Base-by-base conservation (phyloP, 495 filamentous ascomycete species). In the Penicilliopsis zonata region DNA sequence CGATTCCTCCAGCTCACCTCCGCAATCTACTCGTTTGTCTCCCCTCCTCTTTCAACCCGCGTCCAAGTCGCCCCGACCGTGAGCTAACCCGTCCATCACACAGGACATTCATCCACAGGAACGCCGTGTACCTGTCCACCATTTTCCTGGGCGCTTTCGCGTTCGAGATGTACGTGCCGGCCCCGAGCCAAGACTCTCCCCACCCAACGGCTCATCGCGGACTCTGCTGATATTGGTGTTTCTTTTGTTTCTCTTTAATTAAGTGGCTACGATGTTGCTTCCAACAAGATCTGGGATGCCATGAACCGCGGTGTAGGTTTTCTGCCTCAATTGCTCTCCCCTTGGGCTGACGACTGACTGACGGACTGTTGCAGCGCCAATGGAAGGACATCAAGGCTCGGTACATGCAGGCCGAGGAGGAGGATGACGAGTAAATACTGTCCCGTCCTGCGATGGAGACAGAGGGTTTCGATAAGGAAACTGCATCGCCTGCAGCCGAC, bases 301-400 rank as follows among this genome's bases (percentile, higher is more conserved):
- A 59, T 83, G 42, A 99, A 99, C 72, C 65, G 66, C 45, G 88
- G 88, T 41, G 88, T 94, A 84, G 46, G 86, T 62, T 37, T 18
- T 31, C 5, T 13, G 26, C 19, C 2, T 13, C 30, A n/a, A 12
- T 3, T n/a, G 5, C 25, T 28, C 18, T 22, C 2, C 5, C n/a
- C n/a, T 27, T 26, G 13, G 16, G 14, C 1, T 23, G 16, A 8
- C 26, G 7, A 9, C 18, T 18, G 5, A 43, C 63, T 67, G 47
- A 70, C 49, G 13, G 9, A 28, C 33, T 31, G 29, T 30, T 36
- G 53, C 50, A 96, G 83, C 85, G 90, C 44, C 92, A 96, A 88
- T 99, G 92, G 92, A 96, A 96, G 72, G 90, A 96, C 57, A 95
- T 99, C 65, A 86, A 90, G 55, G 59, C 74, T 52, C 77, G 72